Conservation (phyloP, 179 eudicot genomes). For the Gypsophila paniculata region DNA sequence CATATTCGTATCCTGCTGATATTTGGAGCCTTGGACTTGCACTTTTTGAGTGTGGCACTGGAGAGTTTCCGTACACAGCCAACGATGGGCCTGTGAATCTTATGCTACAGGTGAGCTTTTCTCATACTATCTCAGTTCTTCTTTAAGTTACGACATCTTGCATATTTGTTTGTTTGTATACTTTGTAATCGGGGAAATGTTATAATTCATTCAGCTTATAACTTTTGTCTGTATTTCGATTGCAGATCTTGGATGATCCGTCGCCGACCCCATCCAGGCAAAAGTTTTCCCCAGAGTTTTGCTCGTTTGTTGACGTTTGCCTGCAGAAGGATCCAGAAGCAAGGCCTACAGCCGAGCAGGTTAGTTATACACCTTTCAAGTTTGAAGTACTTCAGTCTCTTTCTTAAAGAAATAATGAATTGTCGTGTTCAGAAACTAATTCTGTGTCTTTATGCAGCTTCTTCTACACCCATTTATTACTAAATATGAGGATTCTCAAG, state of each 20-base stretch:
- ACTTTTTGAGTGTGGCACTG: constrained; percentile 93
- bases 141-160: background rate
- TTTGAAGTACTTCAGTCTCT: background rate
- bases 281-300: constrained; percentile 78
- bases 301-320: constrained; percentile 84
- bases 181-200: background rate
- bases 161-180: background rate
- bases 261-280: constrained; percentile 72
- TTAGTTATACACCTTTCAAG: constrained; percentile 29
- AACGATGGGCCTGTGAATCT: constrained; percentile 93
- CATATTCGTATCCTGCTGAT: constrained; percentile 95
- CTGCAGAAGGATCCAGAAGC: constrained; percentile 73
- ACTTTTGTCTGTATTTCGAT: background rate
- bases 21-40: constrained; percentile 99
- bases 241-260: constrained; percentile 89
- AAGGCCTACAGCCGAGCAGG: constrained; percentile 95
- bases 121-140: too few species aligned
- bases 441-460: constrained; percentile 48
- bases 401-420: background rate
- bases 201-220: background rate
- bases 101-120: constrained; percentile 73
- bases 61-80: constrained; percentile 83
- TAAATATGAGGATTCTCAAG: constrained; percentile 56
- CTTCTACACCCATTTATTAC: constrained; percentile 79
- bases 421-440: background rate